phyloP scores from a whole-genome alignment of 2,329 filamentous ascomycete species.

The Thielaviopsis musarum region DNA sequence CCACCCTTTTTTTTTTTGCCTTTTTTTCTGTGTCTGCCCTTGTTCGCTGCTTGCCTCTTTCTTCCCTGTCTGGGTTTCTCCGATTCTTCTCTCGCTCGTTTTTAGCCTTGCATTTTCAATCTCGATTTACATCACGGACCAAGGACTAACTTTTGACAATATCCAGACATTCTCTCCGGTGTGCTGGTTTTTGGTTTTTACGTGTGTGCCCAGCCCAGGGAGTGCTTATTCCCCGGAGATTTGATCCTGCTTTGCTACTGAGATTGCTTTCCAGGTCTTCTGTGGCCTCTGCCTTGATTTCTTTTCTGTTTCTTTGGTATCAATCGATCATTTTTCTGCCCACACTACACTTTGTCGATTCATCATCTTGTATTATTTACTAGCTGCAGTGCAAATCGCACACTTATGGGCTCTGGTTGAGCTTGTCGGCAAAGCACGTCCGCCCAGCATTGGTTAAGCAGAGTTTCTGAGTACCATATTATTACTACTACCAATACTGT shows the following conservation, averaged over 20 bases:
- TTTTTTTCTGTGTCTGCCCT: neutral
- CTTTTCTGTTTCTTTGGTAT: neutral
- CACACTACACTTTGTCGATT: neutral
- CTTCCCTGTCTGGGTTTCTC: neutral
- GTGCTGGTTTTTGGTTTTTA: neutral
- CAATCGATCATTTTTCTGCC: neutral
- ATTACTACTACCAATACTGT: neutral
- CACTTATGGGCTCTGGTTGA: neutral
- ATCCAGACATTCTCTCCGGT: neutral
- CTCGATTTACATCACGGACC: neutral
- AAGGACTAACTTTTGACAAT: neutral
- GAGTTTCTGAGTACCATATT: constrained; percentile 27
- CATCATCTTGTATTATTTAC: neutral
- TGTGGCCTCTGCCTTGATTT: neutral
- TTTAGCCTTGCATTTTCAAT: neutral
- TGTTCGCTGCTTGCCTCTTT: neutral
- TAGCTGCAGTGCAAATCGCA: neutral
- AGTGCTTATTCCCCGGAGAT: neutral
- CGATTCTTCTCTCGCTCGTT: neutral
- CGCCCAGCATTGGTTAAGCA: constrained; percentile 28
- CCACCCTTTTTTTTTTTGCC: neutral
- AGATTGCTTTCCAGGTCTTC: neutral
- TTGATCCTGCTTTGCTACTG: neutral
- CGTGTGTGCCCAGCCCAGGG: neutral
- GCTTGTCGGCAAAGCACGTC: neutral